These are phyloP conservation scores for Alopecurus myosuroides DNA, from an alignment of 176 grass and related monocot genomes.

Conservation along the genomic window DNA sequence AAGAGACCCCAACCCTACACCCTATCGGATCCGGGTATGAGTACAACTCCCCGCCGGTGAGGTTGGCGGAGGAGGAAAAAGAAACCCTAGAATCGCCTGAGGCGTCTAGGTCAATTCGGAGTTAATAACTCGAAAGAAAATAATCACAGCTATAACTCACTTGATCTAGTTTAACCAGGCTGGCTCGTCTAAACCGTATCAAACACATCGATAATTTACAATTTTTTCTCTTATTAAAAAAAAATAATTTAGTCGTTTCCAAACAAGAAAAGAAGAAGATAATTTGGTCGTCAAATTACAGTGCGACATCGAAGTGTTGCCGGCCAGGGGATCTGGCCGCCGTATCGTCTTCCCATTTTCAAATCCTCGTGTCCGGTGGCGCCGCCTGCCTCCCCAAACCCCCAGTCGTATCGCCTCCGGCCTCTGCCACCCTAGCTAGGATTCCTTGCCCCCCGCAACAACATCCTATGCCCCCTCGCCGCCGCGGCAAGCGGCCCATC, in stretches of 20 bases:
- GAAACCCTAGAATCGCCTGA: too few relatives aligned
- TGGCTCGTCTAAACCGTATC: background rate
- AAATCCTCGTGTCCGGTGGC: background rate
- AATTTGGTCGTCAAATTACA: background rate
- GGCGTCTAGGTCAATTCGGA: too few relatives aligned
- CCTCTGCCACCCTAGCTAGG: background rate
- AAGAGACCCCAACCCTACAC: too few relatives aligned
- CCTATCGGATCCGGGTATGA: too few relatives aligned
- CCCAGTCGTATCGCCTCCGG: background rate
- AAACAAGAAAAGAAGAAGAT: background rate
- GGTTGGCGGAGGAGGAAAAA: too few relatives aligned
- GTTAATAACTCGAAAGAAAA: too few relatives aligned
- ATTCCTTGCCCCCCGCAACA: background rate
- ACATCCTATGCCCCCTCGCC: background rate
- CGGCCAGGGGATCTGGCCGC: background rate
- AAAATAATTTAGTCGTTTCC: background rate
- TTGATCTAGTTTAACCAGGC: background rate
- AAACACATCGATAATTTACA: background rate
- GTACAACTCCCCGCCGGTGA: too few relatives aligned
- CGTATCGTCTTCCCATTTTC: background rate
- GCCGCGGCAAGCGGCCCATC: background rate
- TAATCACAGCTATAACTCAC: too few relatives aligned
- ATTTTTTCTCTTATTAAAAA: too few relatives aligned
- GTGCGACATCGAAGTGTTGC: background rate
- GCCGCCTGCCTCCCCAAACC: background rate